Evolutionary conservation across 345 rosid species (phyloP), one percentile per base, ranked within the genome.

Genomic region (Garcia nutans): DNA sequence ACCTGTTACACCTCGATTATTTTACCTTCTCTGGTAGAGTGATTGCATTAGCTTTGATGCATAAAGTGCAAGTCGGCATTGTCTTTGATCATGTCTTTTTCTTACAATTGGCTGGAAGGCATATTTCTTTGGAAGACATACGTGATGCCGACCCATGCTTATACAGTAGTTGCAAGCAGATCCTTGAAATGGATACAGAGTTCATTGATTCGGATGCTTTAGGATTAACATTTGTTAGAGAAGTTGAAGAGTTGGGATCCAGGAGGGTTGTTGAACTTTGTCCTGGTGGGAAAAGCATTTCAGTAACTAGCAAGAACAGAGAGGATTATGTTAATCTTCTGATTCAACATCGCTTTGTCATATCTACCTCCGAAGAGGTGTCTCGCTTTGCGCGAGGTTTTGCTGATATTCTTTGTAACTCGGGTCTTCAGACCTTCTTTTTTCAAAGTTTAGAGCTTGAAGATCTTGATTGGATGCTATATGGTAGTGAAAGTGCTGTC

Each of bases 11-110:
- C 86, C 97, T 87, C 23, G 86, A 88, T 33, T 93, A 89, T 89
- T 96, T 92, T 81, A 81, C 75, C 73, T 96, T 96, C 64, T 86
- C 95, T 66, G 99, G 99, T 26, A 91, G 99, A 56, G 87, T 96
- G 69, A 89, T 92, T 78, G 98, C 93, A 1, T 85, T 96, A 73
- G 95, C 99, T 55, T 77, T 96, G 87, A 88, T 89, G 97, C 95
- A 93, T 82, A 92, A 88, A 85, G 91, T 93, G 63, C 98, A 96
- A 89, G 88, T 96, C 8, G 99, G 97, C 13, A 82, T 93, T 77
- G 89, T 90, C 71, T 80, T 96, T 77, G 98, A 96, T 79, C 98
- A 92, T 66, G 90, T 88, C 10, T 92, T 96, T 87, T 93, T 87
- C 86, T 71, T 81, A 79, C 98, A 88, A 82, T 83, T 96, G 87